These are phyloP conservation scores for Apiospora saccharicola DNA, from an alignment of 2,329 filamentous ascomycete genomes.

Conservation along the genomic window DNA sequence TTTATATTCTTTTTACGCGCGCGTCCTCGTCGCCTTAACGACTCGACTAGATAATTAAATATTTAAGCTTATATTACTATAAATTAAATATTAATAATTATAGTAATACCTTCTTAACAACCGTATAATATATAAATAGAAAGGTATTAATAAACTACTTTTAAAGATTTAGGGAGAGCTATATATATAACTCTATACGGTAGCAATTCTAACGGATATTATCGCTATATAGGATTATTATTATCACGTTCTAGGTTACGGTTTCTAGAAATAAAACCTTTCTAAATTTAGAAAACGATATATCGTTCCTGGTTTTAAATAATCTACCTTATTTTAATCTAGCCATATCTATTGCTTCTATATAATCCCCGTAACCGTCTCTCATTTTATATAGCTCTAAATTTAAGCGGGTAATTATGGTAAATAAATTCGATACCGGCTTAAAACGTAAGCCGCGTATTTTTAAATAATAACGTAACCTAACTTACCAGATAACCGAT, in stretches of 20 bases:
- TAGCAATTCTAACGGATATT: not conserved
- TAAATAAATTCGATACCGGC: not conserved
- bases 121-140: not conserved
- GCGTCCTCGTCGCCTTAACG: constrained; percentile 3
- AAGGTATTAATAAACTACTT: not conserved
- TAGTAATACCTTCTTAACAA: not conserved
- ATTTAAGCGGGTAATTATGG: not conserved
- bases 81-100: not conserved
- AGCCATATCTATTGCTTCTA: not conserved
- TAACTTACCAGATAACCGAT: constrained; percentile 8
- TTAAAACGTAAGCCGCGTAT: not conserved
- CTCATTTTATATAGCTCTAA: constrained; percentile 1
- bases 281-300: not conserved
- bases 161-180: not conserved
- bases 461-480: not conserved
- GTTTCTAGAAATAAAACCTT: constrained; percentile 8
- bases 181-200: not conserved
- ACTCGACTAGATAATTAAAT: not conserved
- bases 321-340: constrained; percentile 8
- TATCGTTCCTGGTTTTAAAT: constrained; percentile 3
- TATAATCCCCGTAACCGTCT: constrained; percentile 5
- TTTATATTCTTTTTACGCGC: too few species aligned
- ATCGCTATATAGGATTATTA: not conserved
- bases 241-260: not conserved
- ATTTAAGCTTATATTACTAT: not conserved